phyloP scores from a whole-genome alignment of 2,329 filamentous ascomycete species.

The Camillea tinctor region DNA sequence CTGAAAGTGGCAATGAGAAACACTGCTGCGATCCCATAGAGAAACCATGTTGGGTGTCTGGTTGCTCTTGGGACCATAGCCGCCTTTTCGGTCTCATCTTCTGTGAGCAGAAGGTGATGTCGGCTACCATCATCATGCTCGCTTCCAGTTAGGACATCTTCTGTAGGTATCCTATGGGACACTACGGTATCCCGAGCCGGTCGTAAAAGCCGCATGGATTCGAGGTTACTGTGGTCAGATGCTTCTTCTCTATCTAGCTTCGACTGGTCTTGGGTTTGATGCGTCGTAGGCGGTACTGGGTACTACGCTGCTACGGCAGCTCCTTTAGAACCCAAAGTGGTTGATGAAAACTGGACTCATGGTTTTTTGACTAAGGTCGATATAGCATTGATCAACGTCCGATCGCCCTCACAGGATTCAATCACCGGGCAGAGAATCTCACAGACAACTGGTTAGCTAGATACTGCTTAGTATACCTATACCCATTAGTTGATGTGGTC shows the following conservation, averaged over 20 bases:
- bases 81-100: not conserved
- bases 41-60: not conserved
- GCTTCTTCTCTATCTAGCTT: not conserved
- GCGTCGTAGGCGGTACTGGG: not conserved
- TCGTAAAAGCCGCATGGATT: not conserved
- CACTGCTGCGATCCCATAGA: not conserved
- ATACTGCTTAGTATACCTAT: too few species aligned
- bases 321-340: not conserved
- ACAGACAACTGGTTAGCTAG: not conserved
- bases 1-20: not conserved
- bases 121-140: not conserved
- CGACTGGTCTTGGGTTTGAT: not conserved
- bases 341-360: not conserved
- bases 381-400: not conserved
- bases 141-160: not conserved
- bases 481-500: not conserved
- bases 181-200: not conserved
- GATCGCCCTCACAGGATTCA: not conserved
- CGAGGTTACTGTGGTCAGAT: too few species aligned
- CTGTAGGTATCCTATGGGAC: not conserved
- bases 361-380: not conserved
- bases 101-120: not conserved
- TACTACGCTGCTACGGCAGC: too few species aligned
- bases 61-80: not conserved
- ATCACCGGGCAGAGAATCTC: not conserved